Evolutionary conservation across 129 eudicot genomes (phyloP).

Genomic region (Solidago caesia): DNA sequence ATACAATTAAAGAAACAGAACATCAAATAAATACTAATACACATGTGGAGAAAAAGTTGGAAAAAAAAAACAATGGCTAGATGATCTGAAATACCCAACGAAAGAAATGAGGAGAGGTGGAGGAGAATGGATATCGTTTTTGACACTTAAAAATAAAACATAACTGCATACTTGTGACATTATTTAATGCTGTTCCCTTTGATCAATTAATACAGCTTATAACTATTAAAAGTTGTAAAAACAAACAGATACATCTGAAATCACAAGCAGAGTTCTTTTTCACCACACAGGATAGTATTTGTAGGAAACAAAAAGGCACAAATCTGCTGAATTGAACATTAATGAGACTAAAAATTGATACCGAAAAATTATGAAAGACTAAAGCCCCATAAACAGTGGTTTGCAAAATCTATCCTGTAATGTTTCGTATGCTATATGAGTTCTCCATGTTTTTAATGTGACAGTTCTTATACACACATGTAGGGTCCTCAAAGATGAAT

Average conservation of each 20-base stretch:
- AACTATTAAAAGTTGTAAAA: not conserved
- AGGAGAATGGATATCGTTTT: not conserved
- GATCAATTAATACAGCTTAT: not conserved
- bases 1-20: not conserved
- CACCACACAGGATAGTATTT: not conserved
- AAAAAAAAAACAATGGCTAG: not conserved
- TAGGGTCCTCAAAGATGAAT: slow-evolving; percentile 11
- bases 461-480: not conserved
- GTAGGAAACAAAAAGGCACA: slow-evolving; percentile 2
- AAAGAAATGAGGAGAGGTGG: not conserved
- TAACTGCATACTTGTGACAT: slow-evolving; percentile 3
- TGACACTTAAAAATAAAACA: not conserved
- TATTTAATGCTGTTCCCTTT: not conserved
- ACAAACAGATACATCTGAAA: not conserved
- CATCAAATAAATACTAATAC: not conserved
- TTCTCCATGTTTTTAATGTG: not conserved
- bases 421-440: not conserved
- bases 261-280: not conserved
- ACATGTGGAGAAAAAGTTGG: not conserved
- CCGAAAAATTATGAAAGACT: not conserved
- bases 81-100: not conserved
- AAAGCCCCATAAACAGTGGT: not conserved
- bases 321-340: not conserved
- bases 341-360: not conserved
- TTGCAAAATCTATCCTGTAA: not conserved